Base-by-base conservation (phyloP, 176 grass and related monocot genomes). In the Musa acuminata region DNA sequence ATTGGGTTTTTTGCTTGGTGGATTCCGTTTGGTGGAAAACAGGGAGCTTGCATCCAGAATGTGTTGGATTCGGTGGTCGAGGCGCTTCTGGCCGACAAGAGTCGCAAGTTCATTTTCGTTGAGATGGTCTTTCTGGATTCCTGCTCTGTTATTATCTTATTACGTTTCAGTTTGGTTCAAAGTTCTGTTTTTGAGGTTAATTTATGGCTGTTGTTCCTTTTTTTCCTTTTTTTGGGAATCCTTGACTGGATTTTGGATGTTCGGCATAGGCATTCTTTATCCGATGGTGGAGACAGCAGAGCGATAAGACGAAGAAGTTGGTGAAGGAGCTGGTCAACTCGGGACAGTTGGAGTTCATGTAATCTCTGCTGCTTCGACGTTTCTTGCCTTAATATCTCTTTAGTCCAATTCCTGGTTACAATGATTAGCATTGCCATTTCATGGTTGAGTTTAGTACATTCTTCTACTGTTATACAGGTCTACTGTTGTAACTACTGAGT, bases 261-360 rank as follows among this genome's bases (percentile, higher is more conserved):
- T 21, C 79, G 65, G 8, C 1, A 17, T 64, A 96, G 92, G 89
- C 89, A 9, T 96, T 96, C 69, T 96, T 96, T 84, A 84, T 92
- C 71, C 86, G 87, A 66, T 97, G 87, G 89, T 96, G 92, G 92
- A 84, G 89, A 64, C 85, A 96, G 82, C 92, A 96, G 80, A 96
- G 79, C 13, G 55, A 89, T 51, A 72, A 55, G 11, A 85, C 81
- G 24, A 92, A 96, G 80, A 84, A 96, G 79, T 80, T 64, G 0
- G 86, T 96, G 26, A 96, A 87, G 77, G 80, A 25, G 75, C 87
- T 96, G 8, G 81, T 96, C 73, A 87, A 79, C 78, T 91, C 92
- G 69, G 92, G 92, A 23, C 89, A 84, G 62, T 75, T 96, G 78
- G 92, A 96, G 68, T 85, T 96, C 52, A 96, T 96, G 92, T 96